phyloP scores from a whole-genome alignment of 345 rosid genomes.

The Noccaea caerulescens region DNA sequence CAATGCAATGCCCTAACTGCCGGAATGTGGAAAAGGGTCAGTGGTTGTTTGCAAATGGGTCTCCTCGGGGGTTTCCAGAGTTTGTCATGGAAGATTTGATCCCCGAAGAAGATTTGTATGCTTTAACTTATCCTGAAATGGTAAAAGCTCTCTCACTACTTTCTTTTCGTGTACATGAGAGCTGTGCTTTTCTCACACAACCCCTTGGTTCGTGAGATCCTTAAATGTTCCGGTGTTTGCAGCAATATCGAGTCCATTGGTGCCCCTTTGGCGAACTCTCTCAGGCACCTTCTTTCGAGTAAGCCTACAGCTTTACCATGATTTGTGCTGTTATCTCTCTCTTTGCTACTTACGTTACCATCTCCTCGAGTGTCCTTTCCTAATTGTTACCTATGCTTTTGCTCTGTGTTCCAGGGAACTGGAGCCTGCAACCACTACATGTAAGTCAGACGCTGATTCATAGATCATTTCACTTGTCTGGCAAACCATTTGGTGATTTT shows the following conservation, averaged over 20 bases:
- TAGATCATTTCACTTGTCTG: constrained; percentile 27
- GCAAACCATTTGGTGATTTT: constrained; percentile 29
- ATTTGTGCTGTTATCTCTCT: constrained; percentile 8
- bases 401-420: constrained; percentile 57
- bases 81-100: constrained; percentile 63
- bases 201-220: not conserved
- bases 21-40: constrained; percentile 74
- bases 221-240: constrained; percentile 20
- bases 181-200: not conserved
- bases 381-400: constrained; percentile 41
- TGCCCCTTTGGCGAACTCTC: constrained; percentile 67
- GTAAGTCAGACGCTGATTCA: constrained; percentile 50
- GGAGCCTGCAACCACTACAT: constrained; percentile 61
- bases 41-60: constrained; percentile 72
- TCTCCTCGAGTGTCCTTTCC: not conserved
- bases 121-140: constrained; percentile 60
- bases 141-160: constrained; percentile 39
- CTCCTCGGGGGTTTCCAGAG: constrained; percentile 56
- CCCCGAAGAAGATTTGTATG: constrained; percentile 63
- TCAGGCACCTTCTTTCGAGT: constrained; percentile 59
- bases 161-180: constrained; percentile 12
- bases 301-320: constrained; percentile 43
- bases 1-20: constrained; percentile 89
- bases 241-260: constrained; percentile 70
- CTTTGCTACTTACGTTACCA: not conserved